Evolutionary conservation across 805 yeast species (phyloP).

Genomic region (Teunomyces panamensis): DNA sequence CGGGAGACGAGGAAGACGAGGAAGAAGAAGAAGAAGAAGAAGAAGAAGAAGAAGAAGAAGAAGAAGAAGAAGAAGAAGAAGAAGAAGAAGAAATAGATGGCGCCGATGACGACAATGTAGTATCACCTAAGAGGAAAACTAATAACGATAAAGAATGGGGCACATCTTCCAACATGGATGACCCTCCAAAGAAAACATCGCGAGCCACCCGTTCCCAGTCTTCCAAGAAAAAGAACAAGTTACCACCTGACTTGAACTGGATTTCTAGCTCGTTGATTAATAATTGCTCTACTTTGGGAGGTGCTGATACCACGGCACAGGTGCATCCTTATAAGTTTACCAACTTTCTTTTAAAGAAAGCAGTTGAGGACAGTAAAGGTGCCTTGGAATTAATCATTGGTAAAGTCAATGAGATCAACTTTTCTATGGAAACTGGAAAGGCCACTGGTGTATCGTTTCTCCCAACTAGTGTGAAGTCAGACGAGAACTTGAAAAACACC

Average conservation of each 20-base stretch:
- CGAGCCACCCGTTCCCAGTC: slow-evolving; percentile 24
- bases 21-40: slow-evolving; percentile 16
- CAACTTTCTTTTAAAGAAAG: slow-evolving; percentile 73
- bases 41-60: slow-evolving; percentile 16
- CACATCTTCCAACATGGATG: slow-evolving; percentile 12
- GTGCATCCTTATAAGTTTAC: slow-evolving; percentile 95
- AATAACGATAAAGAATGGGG: slow-evolving; percentile 13
- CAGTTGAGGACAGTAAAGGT: slow-evolving; percentile 64
- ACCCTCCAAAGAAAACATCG: slow-evolving; percentile 39
- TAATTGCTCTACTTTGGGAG: slow-evolving; percentile 80
- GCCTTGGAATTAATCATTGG: slow-evolving; percentile 84
- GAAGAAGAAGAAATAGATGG: slow-evolving; percentile 12
- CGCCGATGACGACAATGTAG: slow-evolving; percentile 14
- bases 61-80: slow-evolving; percentile 20
- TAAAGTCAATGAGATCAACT: slow-evolving; percentile 67
- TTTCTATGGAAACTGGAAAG: slow-evolving; percentile 59
- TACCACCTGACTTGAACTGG: slow-evolving; percentile 76
- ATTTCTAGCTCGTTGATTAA: slow-evolving; percentile 59
- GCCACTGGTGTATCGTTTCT: slow-evolving; percentile 74
- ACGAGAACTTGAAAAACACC: slow-evolving; percentile 20
- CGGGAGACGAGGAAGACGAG: slow-evolving; percentile 17
- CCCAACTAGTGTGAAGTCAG: slow-evolving; percentile 31
- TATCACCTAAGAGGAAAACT: slow-evolving; percentile 11
- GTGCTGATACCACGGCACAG: slow-evolving; percentile 87
- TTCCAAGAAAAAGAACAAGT: slow-evolving; percentile 12